phyloP scores from a whole-genome alignment of 2,329 filamentous ascomycete genomes.

The Penicillium sp. region DNA sequence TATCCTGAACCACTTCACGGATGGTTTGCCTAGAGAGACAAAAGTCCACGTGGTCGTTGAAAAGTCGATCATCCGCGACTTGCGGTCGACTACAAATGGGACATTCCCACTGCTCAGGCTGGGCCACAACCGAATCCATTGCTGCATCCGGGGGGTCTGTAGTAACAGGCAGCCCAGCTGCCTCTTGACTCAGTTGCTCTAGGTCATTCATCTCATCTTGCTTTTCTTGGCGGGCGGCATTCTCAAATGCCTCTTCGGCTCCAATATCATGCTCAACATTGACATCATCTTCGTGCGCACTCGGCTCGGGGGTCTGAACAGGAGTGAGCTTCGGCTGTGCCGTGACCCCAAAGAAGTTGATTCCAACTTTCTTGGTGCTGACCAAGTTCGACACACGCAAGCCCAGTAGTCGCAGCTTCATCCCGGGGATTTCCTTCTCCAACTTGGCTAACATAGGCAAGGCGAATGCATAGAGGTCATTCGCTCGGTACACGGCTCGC shows the following conservation, averaged over 20 bases:
- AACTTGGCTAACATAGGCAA: constrained; percentile 82
- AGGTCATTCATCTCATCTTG: constrained; percentile 64
- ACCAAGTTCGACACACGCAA: constrained; percentile 84
- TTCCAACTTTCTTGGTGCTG: constrained; percentile 77
- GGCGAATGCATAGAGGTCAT: constrained; percentile 80
- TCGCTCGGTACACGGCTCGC: constrained; percentile 69
- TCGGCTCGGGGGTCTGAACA: not conserved
- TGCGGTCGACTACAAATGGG: constrained; percentile 84
- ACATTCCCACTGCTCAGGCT: constrained; percentile 72
- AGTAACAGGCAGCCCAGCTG: constrained; percentile 14
- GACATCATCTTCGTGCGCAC: constrained; percentile 1
- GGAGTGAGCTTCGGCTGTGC: constrained; percentile 25
- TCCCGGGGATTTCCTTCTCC: constrained; percentile 76
- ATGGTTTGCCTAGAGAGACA: constrained; percentile 88
- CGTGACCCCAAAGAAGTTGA: constrained; percentile 73
- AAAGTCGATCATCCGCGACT: constrained; percentile 69
- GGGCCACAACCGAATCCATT: constrained; percentile 6
- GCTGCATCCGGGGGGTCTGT: not conserved
- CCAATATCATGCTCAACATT: constrained; percentile 64
- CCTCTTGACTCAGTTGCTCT: constrained; percentile 63
- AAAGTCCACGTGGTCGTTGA: constrained; percentile 91
- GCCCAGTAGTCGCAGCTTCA: constrained; percentile 85
- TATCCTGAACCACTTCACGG: constrained; percentile 72
- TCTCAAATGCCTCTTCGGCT: constrained; percentile 68
- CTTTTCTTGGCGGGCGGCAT: constrained; percentile 60